Base-by-base conservation (phyloP, 1,284 basidiomycete genomes). In the Sanguinoderma infundibulare region DNA sequence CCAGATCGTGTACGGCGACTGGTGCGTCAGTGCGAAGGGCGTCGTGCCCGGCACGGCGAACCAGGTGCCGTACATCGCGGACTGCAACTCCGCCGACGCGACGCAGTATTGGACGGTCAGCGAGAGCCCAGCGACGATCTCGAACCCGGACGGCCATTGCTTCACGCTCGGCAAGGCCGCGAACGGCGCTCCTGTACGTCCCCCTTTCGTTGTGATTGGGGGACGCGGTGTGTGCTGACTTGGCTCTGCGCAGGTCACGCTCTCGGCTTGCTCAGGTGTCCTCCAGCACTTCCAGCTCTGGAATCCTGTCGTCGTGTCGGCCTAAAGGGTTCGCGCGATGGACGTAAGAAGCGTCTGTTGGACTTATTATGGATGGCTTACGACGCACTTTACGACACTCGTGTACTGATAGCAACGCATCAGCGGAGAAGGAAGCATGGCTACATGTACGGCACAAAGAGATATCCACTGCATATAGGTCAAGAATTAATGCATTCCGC, bases 141-240 rank as follows among this genome's bases (percentile, higher is more conserved):
- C 63, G 30, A 65, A 65, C 30, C 57, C 60, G 24, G 57, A 65
- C 36, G 63, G 63, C 9, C 62, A 62, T 55, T 65, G 63, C 52
- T 34, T 61, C 20, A 57, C 63, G 2, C 55, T 65, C 7, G 63
- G 60, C 24, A 40, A 55, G 26, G 39, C 63, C 14, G 60, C 60
- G 6, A 42, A 57, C 17, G 47, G 40, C 22, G 63, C 57, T 63
- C 47, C 58, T 47, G 64, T 65, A 47, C 49, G 50, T 38, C 56
- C 26, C 2, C 12, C 39, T 53, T 22, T n/a, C 46, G 22, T 28
- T 20, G 6, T 35, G 26, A 38, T 14, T 24, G 15, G 55, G 38
- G 36, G 53, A 46, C 22, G 28, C 20, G 35, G 34, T 40, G 42
- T 28, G 57, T 51, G 30, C 50, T 52, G 50, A 52, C 50, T 0